Base-by-base conservation (phyloP, 116 monocot genomes). In the Thalassia testudinum region DNA sequence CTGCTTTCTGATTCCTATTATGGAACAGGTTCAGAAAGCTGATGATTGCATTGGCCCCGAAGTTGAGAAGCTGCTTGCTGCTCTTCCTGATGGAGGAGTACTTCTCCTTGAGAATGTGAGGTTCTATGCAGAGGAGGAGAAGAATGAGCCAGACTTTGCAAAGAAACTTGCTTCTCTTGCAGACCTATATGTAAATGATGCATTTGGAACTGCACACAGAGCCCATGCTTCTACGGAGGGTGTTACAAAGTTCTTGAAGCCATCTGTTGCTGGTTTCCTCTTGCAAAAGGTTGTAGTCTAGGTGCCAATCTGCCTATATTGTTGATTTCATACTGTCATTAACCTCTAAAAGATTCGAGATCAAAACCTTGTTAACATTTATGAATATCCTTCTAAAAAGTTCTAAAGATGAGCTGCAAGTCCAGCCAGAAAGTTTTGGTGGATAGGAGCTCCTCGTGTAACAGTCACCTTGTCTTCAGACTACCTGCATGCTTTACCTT, bases 201-300 rank as follows among this genome's bases (percentile, higher is more conserved):
- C 72, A 7, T 77, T 77, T 38, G 77, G 77, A 21, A 72, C 77
- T 40, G 77, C 77, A 18, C 72, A 77, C 57, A 71, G 75, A 45
- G 75, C 75, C 5, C 77, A 77, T 67, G 77, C 77, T 28, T 77
- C 77, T 12, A 77, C 77, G 13, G 72, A 77, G 51, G 77, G 77
- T 13, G 77, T 77, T 25, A 64, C 77, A 53, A 77, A 77, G 27
- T 77, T 59, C 50, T 51, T 77, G 21, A 77, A 67, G 50, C 72
- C 71, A 18, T 37, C 72, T 22, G 77, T 77, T 52, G 77, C 77
- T 37, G 71, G 77, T 21, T 77, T 77, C 57, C 77, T 72, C 28
- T 54, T 72, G 67, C 77, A 77, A 43, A 77, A 71, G 70, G 97
- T 82, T 50, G 23, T 44, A n/a, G n/a, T n/a, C n/a, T n/a, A n/a